A percentile compares a stretch with the other conserved stretches of the same genome.
Conservation (phyloP, 192 early-diverging fungal species). For the Coemansia sp. region DNA sequence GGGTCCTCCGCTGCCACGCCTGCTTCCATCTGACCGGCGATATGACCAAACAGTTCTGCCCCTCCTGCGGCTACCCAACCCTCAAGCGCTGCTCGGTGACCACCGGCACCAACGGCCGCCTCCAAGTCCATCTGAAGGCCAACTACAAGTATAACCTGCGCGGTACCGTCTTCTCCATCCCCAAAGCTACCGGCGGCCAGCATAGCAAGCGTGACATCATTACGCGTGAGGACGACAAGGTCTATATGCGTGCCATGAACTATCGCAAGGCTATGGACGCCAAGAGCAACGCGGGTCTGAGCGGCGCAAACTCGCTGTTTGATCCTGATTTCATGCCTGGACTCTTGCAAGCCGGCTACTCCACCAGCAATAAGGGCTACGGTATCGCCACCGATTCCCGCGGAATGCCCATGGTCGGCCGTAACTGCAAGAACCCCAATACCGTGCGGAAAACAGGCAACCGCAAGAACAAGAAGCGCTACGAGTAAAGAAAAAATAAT, state of each 20-base stretch:
- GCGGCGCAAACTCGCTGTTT: slow-evolving; percentile 33
- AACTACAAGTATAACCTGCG: slow-evolving; percentile 90
- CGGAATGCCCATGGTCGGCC: slow-evolving; percentile 63
- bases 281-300: slow-evolving; percentile 25
- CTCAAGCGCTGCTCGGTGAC: slow-evolving; percentile 81
- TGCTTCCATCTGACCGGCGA: slow-evolving; percentile 85
- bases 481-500: slow-evolving; percentile 9
- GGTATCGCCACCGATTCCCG: slow-evolving; percentile 68
- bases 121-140: slow-evolving; percentile 83
- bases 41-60: slow-evolving; percentile 93
- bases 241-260: slow-evolving; percentile 61
- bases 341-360: slow-evolving; percentile 15
- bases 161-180: slow-evolving; percentile 89
- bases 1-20: slow-evolving; percentile 92
- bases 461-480: slow-evolving; percentile 61
- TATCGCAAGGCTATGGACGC: slow-evolving; percentile 35
- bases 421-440: slow-evolving; percentile 75
- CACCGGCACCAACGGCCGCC: slow-evolving; percentile 78
- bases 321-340: slow-evolving; percentile 49
- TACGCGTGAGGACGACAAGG: slow-evolving; percentile 89
- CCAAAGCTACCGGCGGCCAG: slow-evolving; percentile 78
- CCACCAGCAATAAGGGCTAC: slow-evolving; percentile 53
- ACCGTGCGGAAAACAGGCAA: slow-evolving; percentile 55
- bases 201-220: slow-evolving; percentile 72
- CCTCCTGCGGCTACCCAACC: slow-evolving; percentile 86